Evolutionary conservation across 179 eudicot species (phyloP), one percentile per base, ranked within the genome.

Genomic region (Beta macrorhiza): DNA sequence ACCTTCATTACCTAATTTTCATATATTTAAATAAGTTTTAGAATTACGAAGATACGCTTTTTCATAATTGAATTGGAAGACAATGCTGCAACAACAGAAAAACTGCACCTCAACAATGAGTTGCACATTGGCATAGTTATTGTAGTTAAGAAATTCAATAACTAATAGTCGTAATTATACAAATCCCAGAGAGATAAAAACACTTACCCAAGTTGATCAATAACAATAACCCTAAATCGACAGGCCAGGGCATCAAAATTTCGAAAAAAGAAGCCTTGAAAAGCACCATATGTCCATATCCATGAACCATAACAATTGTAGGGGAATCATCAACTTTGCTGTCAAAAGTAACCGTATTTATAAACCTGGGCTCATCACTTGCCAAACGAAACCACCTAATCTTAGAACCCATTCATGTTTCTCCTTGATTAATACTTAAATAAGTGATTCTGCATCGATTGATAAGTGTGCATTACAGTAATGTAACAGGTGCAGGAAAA

Each of bases 251-350:
- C 91, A 83, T 93, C 99, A 89, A 93, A 91, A 85, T 96, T 96
- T 49, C 98, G 91, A 76, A 91, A 96, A 87, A 96, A 96, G 89
- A 96, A 96, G 64, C 99, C 99, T 83, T 96, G 97, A 72, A 98
- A 94, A 73, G 98, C 98, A 83, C 25, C 25, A 25, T 25, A 25
- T 25, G 25, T 25, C 88, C 99, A 82, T 93, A 96, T 76, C 99
- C 99, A 83, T 96, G 99, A 76, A 96, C 90, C 97, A 96, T 90
- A 20, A 95, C 97, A 61, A 95, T 87, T 22, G 96, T 93, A 44
- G 99, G 99, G 70, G 91, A 61, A 47, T 74, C 29, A 0, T 84
- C 93, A 82, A 86, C 91, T 81, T 90, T 91, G 88, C 89, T 78
- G 29, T 90, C 91, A 37, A 95, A 95, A 16, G 93, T 93, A 72